Base-by-base conservation (phyloP, 441 rosid species). In the Populus hybrid region DNA sequence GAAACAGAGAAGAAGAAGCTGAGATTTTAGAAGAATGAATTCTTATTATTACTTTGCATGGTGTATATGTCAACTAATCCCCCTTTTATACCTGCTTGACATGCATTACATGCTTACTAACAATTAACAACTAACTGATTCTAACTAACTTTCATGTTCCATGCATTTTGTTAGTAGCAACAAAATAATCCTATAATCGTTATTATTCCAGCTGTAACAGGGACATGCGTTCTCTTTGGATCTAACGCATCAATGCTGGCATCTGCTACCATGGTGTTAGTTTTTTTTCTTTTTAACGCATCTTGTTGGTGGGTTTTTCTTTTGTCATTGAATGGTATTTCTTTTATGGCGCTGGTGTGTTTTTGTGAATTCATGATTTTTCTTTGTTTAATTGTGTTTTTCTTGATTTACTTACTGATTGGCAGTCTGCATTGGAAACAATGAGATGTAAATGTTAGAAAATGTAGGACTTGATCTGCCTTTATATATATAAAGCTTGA, bases 231-330 rank as follows among this genome's bases (percentile, higher is more conserved):
- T 86, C 93, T 74, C 91, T 95, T 78, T 95, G 99, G 99, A 94
- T 95, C 77, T 92, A 94, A 77, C 97, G 98, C 77, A 92, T 95
- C 84, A 93, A 91, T 73, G 98, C 99, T 2, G 97, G 95, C 54
- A 87, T 97, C 81, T 93, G 97, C 70, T 86, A 89, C 69, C 97
- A 95, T 76, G 92, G 94, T 3, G 99, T 95, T 85, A 74, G 84
- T 73, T 11, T 80, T 72, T 72, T 71, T 5, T 0, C 59, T n/a
- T 3, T 57, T 38, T 36, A 10, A 46, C 7, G 3, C 32, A 11
- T 32, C 4, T 35, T 36, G 16, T 20, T 28, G 35, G n/a, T 10
- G 11, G 69, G 12, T 57, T 57, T 57, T 57, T 57, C 63, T 20
- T 32, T 5, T 61, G 23, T 40, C 66, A 28, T 28, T 67, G 38